Evolutionary conservation across 2,329 filamentous ascomycete species (phyloP).

Genomic region (Aspergillus sp.): DNA sequence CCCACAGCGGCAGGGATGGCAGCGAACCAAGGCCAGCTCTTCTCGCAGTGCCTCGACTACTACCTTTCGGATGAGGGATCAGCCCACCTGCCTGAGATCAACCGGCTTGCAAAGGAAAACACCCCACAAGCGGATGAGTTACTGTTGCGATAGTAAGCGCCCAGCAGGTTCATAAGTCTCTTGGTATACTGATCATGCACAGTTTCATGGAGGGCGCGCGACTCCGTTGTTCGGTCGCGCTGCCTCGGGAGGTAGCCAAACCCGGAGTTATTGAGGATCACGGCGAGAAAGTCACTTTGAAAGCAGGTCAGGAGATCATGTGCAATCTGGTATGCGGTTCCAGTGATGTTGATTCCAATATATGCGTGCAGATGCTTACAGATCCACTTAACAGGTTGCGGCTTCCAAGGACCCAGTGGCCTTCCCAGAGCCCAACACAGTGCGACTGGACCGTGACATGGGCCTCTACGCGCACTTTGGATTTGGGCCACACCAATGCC

Average conservation of each 20-base stretch:
- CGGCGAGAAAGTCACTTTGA: conserved; percentile 21
- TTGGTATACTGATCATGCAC: conserved; percentile 5
- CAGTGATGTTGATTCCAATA: background rate
- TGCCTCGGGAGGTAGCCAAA: conserved; percentile 27
- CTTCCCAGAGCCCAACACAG: conserved; percentile 33
- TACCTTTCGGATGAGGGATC: conserved; percentile 44
- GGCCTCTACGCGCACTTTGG: conserved; percentile 57
- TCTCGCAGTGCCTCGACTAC: conserved; percentile 49
- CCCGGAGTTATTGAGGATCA: conserved; percentile 26
- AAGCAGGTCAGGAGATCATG: conserved; percentile 26
- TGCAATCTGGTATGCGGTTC: conserved; percentile 27
- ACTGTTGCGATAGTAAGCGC: conserved; percentile 41
- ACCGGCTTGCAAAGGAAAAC: conserved; percentile 38
- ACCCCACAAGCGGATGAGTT: conserved; percentile 38
- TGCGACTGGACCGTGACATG: conserved; percentile 54
- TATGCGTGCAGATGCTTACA: conserved; percentile 1
- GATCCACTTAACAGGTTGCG: conserved; percentile 16
- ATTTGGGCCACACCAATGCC: conserved; percentile 52
- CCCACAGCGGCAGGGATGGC: conserved; percentile 49
- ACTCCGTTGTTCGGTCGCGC: conserved; percentile 28
- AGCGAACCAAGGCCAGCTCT: conserved; percentile 49
- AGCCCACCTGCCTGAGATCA: conserved; percentile 40
- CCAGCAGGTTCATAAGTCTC: too few relatives aligned
- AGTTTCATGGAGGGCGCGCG: conserved; percentile 35
- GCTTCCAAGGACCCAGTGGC: conserved; percentile 27